phyloP scores from a whole-genome alignment of 768 basidiomycete species.

The Daedaleopsis nitida region DNA sequence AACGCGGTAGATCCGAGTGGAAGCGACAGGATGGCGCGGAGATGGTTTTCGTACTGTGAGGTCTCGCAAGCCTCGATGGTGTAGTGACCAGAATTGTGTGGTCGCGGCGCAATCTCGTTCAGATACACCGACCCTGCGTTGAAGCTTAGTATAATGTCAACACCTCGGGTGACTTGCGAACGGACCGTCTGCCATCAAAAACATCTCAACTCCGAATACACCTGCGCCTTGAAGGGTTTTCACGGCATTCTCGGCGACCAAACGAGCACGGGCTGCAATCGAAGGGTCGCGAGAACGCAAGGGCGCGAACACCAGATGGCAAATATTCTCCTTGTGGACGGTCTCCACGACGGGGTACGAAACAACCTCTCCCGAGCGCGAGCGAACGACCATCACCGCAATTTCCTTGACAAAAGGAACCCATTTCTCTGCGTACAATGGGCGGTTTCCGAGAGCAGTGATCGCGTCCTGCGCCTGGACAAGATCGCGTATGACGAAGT shows the following conservation, averaged over 20 bases:
- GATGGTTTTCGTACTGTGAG: constrained; percentile 97
- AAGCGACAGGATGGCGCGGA: constrained; percentile 88
- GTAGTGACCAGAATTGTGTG: constrained; percentile 98
- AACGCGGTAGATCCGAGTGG: constrained; percentile 88
- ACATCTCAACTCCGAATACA: constrained; percentile 98
- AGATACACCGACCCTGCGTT: constrained; percentile 70
- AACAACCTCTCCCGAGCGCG: constrained; percentile 65
- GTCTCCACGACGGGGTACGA: constrained; percentile 96
- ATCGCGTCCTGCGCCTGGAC: constrained; percentile 53
- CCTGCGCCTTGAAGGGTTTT: constrained; percentile 84
- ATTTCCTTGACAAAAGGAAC: constrained; percentile 88
- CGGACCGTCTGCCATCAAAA: constrained; percentile 84
- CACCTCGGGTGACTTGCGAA: neutral
- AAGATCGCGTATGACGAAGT: constrained; percentile 69
- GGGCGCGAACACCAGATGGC: constrained; percentile 91
- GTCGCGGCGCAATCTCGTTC: constrained; percentile 97
- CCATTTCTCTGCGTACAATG: constrained; percentile 94
- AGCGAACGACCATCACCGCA: constrained; percentile 95
- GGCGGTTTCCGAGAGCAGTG: constrained; percentile 64
- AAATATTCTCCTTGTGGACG: constrained; percentile 90
- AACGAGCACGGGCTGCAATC: constrained; percentile 61
- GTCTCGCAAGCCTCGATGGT: constrained; percentile 97
- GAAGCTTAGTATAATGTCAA: neutral
- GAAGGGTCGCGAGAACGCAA: constrained; percentile 60
- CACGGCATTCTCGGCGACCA: constrained; percentile 80